Base-by-base conservation (phyloP, 2,329 filamentous ascomycete species). In the Calonectria crousiana region DNA sequence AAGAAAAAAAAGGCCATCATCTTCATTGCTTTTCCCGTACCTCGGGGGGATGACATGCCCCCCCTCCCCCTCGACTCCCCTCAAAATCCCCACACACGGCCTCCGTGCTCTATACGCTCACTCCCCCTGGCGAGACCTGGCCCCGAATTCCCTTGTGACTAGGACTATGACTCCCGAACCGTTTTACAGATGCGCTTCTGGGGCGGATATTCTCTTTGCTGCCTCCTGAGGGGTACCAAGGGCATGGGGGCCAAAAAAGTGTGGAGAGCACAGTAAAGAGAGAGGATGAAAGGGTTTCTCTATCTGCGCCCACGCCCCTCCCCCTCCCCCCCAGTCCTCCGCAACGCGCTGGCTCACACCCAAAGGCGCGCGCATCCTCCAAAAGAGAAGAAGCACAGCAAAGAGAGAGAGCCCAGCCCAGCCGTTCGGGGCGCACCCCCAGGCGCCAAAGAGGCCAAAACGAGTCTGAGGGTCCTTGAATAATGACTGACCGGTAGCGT, bases 31-130 rank as follows among this genome's bases (percentile, higher is more conserved):
- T 41, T 20, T 30, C 52, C 30, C 5, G 56, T 38, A 41, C 68
- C 68, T 70, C 68, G 68, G 68, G 56, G 56, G 68, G 64, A 64
- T 53, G 68, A 65, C 68, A 64, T 70, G 47, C 67, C 56, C 67
- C 44, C 32, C 20, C 20, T 41, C 34, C 36, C 23, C 47, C 34
- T 32, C 30, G 30, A 44, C 34, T 36, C 26, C 52, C 52, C 66
- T 47, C 44, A 47, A 47, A 41, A 38, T 51, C 67, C 56, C 67
- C 56, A 34, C 68, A 53, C 56, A 56, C 56, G 47, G 56, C 68
- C 56, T 60, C 47, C 9, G 30, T 38, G 32, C 23, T 52, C n/a
- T 38, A 13, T 41, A 47, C 53, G 20, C 32, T 30, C 53, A 65
- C 56, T 41, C 67, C 47, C 67, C 52, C 56, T 23, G 13, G n/a